These are phyloP conservation scores for Talaromyces wortmannii DNA, from an alignment of 495 filamentous ascomycete species.

Conservation along the genomic window DNA sequence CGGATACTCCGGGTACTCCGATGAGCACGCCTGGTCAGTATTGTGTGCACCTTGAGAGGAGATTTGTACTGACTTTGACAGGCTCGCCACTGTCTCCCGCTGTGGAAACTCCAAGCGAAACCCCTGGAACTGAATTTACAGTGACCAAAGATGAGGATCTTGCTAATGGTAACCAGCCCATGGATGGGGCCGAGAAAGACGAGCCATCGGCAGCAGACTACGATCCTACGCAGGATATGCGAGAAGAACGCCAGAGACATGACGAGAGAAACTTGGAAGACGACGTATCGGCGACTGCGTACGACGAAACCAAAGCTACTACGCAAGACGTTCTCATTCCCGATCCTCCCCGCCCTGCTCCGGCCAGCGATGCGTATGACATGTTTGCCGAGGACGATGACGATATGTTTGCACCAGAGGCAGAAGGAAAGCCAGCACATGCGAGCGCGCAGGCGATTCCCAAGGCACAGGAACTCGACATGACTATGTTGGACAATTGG, in stretches of 20 bases:
- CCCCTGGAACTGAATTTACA: constrained; percentile 42
- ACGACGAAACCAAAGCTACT: constrained; percentile 52
- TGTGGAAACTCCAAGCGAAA: constrained; percentile 38
- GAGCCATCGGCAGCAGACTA: constrained; percentile 93
- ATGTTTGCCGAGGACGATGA: constrained; percentile 95
- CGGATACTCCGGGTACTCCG: constrained; percentile 7
- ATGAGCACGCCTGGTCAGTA: neutral
- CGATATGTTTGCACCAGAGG: constrained; percentile 76
- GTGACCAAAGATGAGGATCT: constrained; percentile 58
- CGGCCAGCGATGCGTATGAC: constrained; percentile 63
- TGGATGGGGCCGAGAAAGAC: constrained; percentile 53
- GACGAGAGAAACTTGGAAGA: constrained; percentile 54
- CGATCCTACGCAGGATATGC: constrained; percentile 88
- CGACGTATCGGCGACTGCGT: constrained; percentile 49
- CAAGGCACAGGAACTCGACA: constrained; percentile 59
- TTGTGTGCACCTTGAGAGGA: neutral
- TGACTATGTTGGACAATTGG: constrained; percentile 87
- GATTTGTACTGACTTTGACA: constrained; percentile 1
- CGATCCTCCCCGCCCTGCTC: constrained; percentile 27
- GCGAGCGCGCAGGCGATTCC: constrained; percentile 44
- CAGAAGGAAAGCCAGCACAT: constrained; percentile 31
- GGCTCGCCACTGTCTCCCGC: constrained; percentile 26
- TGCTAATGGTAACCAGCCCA: constrained; percentile 48
- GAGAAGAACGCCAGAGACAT: constrained; percentile 73
- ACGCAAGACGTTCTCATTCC: constrained; percentile 52